Evolutionary conservation across 192 early-diverging fungal genomes (phyloP).

Genomic region (Kappamyces sp.): DNA sequence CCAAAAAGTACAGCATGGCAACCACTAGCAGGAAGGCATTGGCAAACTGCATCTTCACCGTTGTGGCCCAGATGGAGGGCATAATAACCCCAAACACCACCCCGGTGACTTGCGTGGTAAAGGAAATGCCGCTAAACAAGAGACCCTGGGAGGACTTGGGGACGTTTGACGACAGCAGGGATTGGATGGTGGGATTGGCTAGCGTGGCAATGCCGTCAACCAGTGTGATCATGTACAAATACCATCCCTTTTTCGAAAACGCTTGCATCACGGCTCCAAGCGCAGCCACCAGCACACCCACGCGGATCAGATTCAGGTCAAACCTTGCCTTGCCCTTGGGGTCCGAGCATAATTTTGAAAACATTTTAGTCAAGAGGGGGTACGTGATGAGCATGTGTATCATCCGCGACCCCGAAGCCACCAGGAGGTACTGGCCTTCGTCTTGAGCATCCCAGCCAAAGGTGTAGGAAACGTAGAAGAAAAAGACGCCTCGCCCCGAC

Average conservation of each 20-base stretch:
- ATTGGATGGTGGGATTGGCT: constrained; percentile 29
- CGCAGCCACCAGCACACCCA: background rate
- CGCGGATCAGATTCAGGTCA: constrained; percentile 7
- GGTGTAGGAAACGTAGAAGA: constrained; percentile 27
- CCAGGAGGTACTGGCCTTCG: constrained; percentile 30
- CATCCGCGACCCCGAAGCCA: constrained; percentile 21
- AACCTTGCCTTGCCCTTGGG: constrained; percentile 6
- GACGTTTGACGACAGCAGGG: constrained; percentile 28
- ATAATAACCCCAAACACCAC: constrained; percentile 21
- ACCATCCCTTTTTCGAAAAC: constrained; percentile 3
- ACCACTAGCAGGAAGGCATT: constrained; percentile 6
- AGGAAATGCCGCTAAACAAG: constrained; percentile 21
- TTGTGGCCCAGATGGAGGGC: constrained; percentile 24
- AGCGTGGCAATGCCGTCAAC: constrained; percentile 29
- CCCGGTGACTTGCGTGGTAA: constrained; percentile 19
- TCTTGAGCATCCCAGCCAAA: constrained; percentile 44
- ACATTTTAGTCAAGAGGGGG: constrained; percentile 13
- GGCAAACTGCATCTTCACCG: constrained; percentile 2
- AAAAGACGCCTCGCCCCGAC: constrained; percentile 24
- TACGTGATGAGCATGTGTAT: constrained; percentile 29
- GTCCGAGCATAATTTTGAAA: background rate
- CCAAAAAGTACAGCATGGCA: background rate
- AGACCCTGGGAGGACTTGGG: constrained; percentile 25
- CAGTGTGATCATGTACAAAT: constrained; percentile 23
- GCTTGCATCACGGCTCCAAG: background rate